Evolutionary conservation across 305 asterid genomes (phyloP).

Genomic region (Solanum hybrid): DNA sequence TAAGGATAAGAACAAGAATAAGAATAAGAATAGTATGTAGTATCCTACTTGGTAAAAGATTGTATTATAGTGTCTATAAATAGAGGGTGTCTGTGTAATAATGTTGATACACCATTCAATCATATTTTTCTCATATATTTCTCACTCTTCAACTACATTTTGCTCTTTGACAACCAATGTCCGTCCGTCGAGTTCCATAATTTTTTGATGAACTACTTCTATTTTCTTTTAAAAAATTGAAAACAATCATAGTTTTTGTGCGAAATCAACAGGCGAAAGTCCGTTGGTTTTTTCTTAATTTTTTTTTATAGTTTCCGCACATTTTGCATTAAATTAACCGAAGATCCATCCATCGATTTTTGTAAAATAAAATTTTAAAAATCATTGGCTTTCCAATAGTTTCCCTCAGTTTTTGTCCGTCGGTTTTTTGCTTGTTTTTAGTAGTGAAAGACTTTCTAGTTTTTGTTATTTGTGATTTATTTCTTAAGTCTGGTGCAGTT

Average conservation of each 20-base stretch:
- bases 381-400: too few species aligned
- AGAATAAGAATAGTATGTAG: not conserved
- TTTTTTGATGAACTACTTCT: not conserved
- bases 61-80: not conserved
- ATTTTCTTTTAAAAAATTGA: not conserved
- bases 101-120: not conserved
- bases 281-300: not conserved
- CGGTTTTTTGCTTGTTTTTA: too few species aligned
- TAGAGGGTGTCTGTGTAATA: not conserved
- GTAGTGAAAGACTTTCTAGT: too few species aligned
- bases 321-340: not conserved
- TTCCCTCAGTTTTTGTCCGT: too few species aligned
- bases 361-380: not conserved
- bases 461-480: too few species aligned
- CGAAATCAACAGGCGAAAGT: not conserved
- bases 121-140: not conserved
- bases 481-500: too few species aligned
- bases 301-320: not conserved
- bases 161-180: not conserved
- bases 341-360: not conserved
- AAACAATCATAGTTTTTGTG: not conserved
- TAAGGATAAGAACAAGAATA: not conserved
- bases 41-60: not conserved
- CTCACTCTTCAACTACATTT: not conserved
- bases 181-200: not conserved